Percentiles rank a stretch among this genome's conserved stretches.
phyloP scores from a whole-genome alignment of 2,329 filamentous ascomycete species.

The Aspergillus phoenicis region DNA sequence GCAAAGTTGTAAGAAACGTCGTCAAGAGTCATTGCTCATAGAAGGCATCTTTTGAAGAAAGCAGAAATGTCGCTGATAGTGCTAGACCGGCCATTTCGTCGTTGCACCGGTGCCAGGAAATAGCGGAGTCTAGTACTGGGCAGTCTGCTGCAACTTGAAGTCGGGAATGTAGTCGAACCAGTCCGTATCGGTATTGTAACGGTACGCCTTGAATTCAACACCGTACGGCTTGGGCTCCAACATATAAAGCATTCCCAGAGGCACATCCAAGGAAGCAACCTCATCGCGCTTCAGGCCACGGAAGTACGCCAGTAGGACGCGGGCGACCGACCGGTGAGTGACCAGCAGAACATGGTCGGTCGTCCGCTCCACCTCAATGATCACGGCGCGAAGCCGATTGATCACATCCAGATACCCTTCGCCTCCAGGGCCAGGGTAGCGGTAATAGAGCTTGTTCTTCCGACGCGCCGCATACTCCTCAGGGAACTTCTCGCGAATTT shows the following conservation, averaged over 20 bases:
- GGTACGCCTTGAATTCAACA: slow-evolving; percentile 94
- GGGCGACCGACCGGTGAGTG: slow-evolving; percentile 86
- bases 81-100: not conserved
- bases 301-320: slow-evolving; percentile 94
- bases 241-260: slow-evolving; percentile 88
- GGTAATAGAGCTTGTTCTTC: slow-evolving; percentile 89
- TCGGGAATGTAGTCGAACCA: slow-evolving; percentile 87
- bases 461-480: slow-evolving; percentile 81
- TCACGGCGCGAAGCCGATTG: slow-evolving; percentile 90
- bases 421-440: slow-evolving; percentile 92
- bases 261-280: slow-evolving; percentile 92
- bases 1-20: slow-evolving; percentile 7
- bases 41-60: not conserved
- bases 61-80: too few species aligned
- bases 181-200: slow-evolving; percentile 74
- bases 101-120: not conserved
- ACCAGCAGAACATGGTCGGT: slow-evolving; percentile 93
- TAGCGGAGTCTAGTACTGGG: slow-evolving; percentile 22
- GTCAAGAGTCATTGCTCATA: slow-evolving; percentile 5
- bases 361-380: slow-evolving; percentile 95
- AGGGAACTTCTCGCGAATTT: slow-evolving; percentile 77
- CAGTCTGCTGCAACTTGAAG: slow-evolving; percentile 67
- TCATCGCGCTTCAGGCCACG: slow-evolving; percentile 87
- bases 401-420: slow-evolving; percentile 98
- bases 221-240: slow-evolving; percentile 98